Base-by-base conservation (phyloP, 345 rosid genomes). In the Salix arbutifolia region DNA sequence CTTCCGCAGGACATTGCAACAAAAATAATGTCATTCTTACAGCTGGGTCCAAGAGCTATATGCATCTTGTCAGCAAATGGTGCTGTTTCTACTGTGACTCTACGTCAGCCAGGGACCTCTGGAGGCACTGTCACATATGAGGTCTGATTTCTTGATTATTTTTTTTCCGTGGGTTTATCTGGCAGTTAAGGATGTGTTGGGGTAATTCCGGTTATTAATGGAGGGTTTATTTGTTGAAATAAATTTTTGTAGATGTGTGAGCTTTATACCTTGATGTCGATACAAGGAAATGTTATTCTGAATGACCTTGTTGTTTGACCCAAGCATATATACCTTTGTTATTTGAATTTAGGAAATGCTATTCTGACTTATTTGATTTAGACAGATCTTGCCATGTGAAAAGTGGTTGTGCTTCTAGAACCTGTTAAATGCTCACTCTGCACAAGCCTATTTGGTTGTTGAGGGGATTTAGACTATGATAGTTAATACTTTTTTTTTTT, bases 21-120 rank as follows among this genome's bases (percentile, higher is more conserved):
- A 26, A 96, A 93, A 86, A 84, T 96, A 73, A 71, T 90, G 85
- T 68, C 93, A 26, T 96, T 93, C 88, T 82, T 97, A 65, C 98
- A 93, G 83, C 97, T 92, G 85, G 92, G 97, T 69, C 90, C 91
- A 72, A 92, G 94, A 87, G 92, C 91, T 37, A 78, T 89, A 50
- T 96, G 98, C 71, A 76, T 96, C 77, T 83, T 96, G 84, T 93
- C 99, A 33, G 96, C 99, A 70, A 91, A 84, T 72, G 99, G 99
- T 21, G 89, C 98, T 13, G 97, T 96, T 60, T 92, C 96, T 38
- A 91, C 92, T 2, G 98, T 91, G 52, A 92, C 97, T 37, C 93
- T 96, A 74, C 87, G 85, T 52, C 98, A 96, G 85, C 88, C 98
- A 25, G 84, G 94, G 50, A 82, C 89, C 56, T 88, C 98, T 62